Conservation (phyloP, 345 rosid species). For the Brassica rapa region DNA sequence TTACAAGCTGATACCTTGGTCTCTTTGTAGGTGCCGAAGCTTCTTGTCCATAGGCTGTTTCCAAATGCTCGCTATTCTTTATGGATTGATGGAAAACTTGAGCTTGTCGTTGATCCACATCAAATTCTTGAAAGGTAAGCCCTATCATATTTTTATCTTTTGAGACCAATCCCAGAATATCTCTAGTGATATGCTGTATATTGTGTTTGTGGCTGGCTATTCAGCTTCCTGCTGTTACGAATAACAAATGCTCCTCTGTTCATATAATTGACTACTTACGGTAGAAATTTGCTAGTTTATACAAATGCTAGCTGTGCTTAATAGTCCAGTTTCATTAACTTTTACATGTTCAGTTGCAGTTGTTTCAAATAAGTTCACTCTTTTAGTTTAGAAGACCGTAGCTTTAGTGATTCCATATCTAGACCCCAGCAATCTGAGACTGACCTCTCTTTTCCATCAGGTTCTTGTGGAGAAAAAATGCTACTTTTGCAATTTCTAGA, state of each 20-base stretch:
- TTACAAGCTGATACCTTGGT: background rate
- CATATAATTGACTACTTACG: too few relatives aligned
- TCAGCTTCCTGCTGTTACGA: too few relatives aligned
- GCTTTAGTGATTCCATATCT: conserved; percentile 9
- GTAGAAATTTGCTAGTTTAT: too few relatives aligned
- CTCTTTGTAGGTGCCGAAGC: conserved; percentile 40
- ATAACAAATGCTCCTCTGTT: too few relatives aligned
- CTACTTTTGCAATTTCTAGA: conserved; percentile 92
- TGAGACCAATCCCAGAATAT: too few relatives aligned
- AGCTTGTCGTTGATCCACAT: conserved; percentile 90
- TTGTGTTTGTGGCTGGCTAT: too few relatives aligned
- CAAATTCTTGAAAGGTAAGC: conserved; percentile 94
- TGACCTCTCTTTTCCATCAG: conserved; percentile 49
- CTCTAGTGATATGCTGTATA: too few relatives aligned
- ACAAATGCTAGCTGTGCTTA: too few relatives aligned
- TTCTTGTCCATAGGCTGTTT: conserved; percentile 76
- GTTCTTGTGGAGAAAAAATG: conserved; percentile 95
- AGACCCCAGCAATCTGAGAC: background rate
- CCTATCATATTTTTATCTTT: background rate
- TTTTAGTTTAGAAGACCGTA: background rate
- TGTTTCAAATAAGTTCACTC: too few relatives aligned
- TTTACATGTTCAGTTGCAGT: too few relatives aligned
- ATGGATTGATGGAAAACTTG: conserved; percentile 99
- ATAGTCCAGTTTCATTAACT: too few relatives aligned
- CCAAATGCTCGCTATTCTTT: conserved; percentile 90